Evolutionary conservation across 2,329 filamentous ascomycete species (phyloP).

Genomic region (Colletotrichum eleusines): DNA sequence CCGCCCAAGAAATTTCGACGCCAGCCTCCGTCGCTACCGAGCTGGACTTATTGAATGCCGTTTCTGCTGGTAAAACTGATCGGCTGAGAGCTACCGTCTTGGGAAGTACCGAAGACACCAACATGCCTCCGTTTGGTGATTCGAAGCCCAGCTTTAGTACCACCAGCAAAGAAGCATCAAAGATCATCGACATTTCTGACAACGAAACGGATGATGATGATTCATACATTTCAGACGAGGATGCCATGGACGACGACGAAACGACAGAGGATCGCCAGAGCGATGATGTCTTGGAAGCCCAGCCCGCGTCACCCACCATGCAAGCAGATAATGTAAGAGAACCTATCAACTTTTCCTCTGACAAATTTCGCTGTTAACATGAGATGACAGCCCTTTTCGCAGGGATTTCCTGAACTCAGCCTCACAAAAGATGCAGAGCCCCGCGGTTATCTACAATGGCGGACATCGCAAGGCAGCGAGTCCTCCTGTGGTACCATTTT

Average conservation of each 20-base stretch:
- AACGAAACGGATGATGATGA: constrained; percentile 38
- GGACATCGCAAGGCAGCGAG: background rate
- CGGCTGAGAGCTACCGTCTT: background rate
- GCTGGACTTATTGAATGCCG: constrained; percentile 13
- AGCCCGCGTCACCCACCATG: background rate
- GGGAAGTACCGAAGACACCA: background rate
- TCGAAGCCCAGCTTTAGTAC: background rate
- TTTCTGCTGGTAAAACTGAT: background rate
- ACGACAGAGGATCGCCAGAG: constrained; percentile 8
- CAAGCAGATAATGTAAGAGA: background rate
- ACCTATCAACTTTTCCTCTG: too few species aligned
- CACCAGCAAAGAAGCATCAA: background rate
- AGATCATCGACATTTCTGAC: background rate
- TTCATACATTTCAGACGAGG: too few species aligned
- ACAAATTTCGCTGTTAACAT: background rate
- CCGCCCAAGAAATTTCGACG: background rate
- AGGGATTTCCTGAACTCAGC: background rate
- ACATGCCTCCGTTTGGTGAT: background rate
- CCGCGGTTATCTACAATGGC: constrained; percentile 14
- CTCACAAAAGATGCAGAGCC: background rate
- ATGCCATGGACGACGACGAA: constrained; percentile 16
- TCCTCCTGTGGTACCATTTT: constrained; percentile 48
- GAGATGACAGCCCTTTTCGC: background rate
- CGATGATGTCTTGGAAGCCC: background rate
- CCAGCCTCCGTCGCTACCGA: background rate